Evolutionary conservation across 192 early-diverging fungal species (phyloP).

Genomic region (Podila verticillata): DNA sequence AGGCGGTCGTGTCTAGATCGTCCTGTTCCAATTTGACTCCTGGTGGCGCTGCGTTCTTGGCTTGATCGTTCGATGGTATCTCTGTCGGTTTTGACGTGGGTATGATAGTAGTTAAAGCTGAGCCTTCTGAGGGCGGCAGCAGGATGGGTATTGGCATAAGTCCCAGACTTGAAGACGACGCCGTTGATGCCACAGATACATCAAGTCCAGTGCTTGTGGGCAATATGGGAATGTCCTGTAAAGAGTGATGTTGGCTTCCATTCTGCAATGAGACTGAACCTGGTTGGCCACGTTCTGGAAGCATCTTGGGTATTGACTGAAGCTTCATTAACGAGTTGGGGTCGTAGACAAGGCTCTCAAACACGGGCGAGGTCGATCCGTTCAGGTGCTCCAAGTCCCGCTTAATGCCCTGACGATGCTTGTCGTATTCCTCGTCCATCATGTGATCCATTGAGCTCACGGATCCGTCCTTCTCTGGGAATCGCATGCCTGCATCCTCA

Average conservation of each 20-base stretch:
- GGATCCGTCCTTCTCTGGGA: background rate
- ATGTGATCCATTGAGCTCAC: background rate
- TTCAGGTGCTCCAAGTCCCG: conserved; percentile 32
- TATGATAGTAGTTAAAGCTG: background rate
- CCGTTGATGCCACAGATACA: background rate
- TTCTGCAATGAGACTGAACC: background rate
- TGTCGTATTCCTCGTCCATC: background rate
- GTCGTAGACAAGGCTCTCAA: conserved; percentile 34
- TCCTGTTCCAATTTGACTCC: too few relatives aligned
- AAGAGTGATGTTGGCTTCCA: background rate
- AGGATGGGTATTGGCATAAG: conserved; percentile 29
- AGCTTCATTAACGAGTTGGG: conserved; percentile 38
- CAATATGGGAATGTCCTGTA: background rate
- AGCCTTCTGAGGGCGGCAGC: conserved; percentile 3
- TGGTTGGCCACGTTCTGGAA: conserved; percentile 15
- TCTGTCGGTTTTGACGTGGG: background rate
- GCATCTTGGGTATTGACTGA: conserved; percentile 33
- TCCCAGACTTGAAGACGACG: background rate
- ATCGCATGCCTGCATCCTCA: background rate
- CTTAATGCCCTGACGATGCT: conserved; percentile 15
- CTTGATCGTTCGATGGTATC: background rate
- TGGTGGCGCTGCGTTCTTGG: background rate
- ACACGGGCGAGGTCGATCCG: conserved; percentile 16
- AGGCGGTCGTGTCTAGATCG: too few relatives aligned
- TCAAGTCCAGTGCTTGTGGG: background rate